phyloP scores from a whole-genome alignment of 306 rosid genomes.

The Vigna hirtella region DNA sequence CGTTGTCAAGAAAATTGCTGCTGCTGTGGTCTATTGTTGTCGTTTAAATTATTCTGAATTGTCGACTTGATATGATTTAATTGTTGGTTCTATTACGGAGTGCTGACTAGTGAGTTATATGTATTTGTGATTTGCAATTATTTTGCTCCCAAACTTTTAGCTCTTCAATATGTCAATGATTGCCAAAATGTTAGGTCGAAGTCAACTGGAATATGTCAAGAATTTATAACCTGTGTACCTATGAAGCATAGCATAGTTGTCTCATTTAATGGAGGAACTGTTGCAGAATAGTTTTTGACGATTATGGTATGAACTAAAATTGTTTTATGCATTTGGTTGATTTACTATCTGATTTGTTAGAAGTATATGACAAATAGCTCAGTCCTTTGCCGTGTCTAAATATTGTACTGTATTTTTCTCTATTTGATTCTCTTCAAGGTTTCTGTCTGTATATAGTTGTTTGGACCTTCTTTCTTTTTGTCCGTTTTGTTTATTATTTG shows the following conservation, averaged over 20 bases:
- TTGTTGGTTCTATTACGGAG: neutral
- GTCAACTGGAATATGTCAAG: conserved; percentile 1
- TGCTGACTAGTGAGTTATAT: neutral
- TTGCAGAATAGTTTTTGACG: conserved; percentile 1
- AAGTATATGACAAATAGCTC: neutral
- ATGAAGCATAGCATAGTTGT: conserved; percentile 4
- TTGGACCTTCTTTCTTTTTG: conserved; percentile 25
- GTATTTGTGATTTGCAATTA: conserved; percentile 10
- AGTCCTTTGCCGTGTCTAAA: neutral
- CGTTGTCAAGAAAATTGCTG: conserved; percentile 9
- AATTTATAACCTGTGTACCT: neutral
- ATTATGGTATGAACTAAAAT: neutral
- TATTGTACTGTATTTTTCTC: neutral
- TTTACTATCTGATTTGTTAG: conserved; percentile 17
- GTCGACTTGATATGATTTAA: conserved; percentile 11
- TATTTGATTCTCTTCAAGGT: conserved; percentile 18
- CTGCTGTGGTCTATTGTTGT: conserved; percentile 7
- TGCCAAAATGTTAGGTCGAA: neutral
- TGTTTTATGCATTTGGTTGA: conserved; percentile 30
- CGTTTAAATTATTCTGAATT: neutral
- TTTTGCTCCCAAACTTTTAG: neutral
- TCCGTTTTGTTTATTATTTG: conserved; percentile 37
- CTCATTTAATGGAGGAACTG: neutral
- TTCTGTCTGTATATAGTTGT: conserved; percentile 13
- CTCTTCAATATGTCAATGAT: neutral